Evolutionary conservation across 2,329 filamentous ascomycete species (phyloP), one percentile per base, ranked within the genome.

Genomic region (Colletotrichum sp.): DNA sequence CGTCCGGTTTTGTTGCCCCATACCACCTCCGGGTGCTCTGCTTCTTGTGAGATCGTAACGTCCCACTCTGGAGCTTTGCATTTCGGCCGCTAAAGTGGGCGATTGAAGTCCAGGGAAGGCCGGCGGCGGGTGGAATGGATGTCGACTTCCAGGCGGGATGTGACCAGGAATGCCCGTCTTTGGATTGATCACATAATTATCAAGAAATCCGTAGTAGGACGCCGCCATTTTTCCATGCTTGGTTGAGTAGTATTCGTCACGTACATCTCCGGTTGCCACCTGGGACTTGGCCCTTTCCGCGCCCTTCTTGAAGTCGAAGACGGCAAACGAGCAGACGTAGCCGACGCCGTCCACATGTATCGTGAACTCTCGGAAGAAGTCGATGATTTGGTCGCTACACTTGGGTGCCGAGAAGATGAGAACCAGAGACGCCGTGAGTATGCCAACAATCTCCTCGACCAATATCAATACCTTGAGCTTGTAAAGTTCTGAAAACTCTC

Each of bases 161-260:
- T 92, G 89, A 24, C 92, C 91, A 8, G 91, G 90, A 24, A 93
- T 90, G 3, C 92, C 93, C 8, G 91, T 92, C 83, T 92, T 93
- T 5, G 93, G 92, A 80, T 95, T 95, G 65, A 93, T 91, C 16
- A 94, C 92, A 81, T 99, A 99, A 79, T 98, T 96, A 82, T 98
- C 96, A 75, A 98, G 88, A 83, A 99, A 99, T 3, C 96, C 96
- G 81, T 97, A 96, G 83, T 98, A 97, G 0, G 96, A 99, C 18
- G 96, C 95, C n/a, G 97, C 94, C 95, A 99, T 98, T 87, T 99
- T 99, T 78, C 96, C 95, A 81, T 99, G 96, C 82, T 98, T 98
- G 12, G 96, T 95, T 26, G 95, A 93, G 82, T 97, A 99, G 83
- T 99, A 99, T 80, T 98, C 96, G 75, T 97, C 95, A 13, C 97